These are phyloP conservation scores for Porcisia hertigi DNA, from an alignment of 208 protist genomes.

Conservation along the genomic window DNA sequence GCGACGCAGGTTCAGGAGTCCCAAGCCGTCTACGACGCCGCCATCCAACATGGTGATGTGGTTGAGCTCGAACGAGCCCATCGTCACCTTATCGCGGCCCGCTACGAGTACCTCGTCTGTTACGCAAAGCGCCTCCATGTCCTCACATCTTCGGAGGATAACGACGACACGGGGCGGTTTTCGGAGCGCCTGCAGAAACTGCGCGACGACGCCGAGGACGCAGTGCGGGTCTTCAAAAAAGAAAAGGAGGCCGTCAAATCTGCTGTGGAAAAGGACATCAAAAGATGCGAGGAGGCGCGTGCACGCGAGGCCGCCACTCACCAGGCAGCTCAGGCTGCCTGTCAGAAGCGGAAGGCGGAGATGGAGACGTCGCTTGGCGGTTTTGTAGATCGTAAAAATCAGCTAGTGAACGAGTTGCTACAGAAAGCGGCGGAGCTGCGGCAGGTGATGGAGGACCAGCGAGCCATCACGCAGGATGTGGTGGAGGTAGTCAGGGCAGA, in stretches of 20 bases:
- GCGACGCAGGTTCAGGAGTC: constrained; percentile 47
- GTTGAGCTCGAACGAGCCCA: constrained; percentile 75
- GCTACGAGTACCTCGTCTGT: constrained; percentile 70
- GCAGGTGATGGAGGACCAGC: constrained; percentile 63
- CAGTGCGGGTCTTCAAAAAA: constrained; percentile 47
- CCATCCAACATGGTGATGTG: constrained; percentile 55
- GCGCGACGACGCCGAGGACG: constrained; percentile 56
- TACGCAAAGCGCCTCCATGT: constrained; percentile 57
- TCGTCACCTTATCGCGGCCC: constrained; percentile 73
- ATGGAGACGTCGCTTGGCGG: constrained; percentile 31
- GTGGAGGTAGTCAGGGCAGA: constrained; percentile 50
- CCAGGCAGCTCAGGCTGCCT: constrained; percentile 39
- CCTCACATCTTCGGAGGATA: constrained; percentile 35
- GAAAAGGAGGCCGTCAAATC: constrained; percentile 43
- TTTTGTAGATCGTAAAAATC: constrained; percentile 46
- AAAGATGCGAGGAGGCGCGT: constrained; percentile 42
- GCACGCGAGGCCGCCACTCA: constrained; percentile 49
- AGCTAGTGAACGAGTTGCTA: constrained; percentile 67
- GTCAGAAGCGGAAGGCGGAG: constrained; percentile 33
- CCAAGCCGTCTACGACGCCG: constrained; percentile 46
- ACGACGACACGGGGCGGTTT: constrained; percentile 48
- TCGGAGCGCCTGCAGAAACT: constrained; percentile 49
- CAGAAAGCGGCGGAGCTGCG: constrained; percentile 61
- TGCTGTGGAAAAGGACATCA: constrained; percentile 51
- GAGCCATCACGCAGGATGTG: constrained; percentile 43